Conservation (phyloP, 192 early-diverging fungal species). For the Coemansia interrupta region DNA sequence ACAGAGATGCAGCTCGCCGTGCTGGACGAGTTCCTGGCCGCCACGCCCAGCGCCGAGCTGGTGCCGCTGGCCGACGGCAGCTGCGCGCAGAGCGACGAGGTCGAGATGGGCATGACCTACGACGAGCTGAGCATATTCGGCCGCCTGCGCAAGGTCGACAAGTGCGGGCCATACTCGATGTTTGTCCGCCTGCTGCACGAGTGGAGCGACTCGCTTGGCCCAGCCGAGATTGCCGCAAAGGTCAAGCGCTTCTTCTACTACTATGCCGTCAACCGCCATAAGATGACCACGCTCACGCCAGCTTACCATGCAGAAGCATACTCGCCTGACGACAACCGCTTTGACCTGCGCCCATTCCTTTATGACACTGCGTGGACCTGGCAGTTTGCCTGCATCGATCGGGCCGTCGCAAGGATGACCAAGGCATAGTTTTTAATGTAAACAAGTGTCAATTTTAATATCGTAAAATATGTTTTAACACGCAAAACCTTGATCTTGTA, state of each 20-base stretch:
- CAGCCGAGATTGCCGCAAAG: constrained; percentile 74
- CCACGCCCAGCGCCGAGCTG: constrained; percentile 91
- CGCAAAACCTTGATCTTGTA: background rate
- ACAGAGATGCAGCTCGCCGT: constrained; percentile 65
- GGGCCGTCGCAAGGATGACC: constrained; percentile 38
- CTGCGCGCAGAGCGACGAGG: constrained; percentile 88
- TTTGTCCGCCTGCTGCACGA: constrained; percentile 80
- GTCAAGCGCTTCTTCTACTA: constrained; percentile 96
- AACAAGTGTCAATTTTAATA: no score
- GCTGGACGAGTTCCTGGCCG: constrained; percentile 73
- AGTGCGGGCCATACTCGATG: constrained; percentile 93
- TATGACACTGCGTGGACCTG: constrained; percentile 89
- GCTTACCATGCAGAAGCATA: constrained; percentile 93
- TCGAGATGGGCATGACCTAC: constrained; percentile 99
- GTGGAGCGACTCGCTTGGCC: constrained; percentile 56
- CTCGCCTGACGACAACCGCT: constrained; percentile 96
- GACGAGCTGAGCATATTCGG: constrained; percentile 90
- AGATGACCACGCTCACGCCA: constrained; percentile 95
- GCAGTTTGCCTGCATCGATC: constrained; percentile 90
- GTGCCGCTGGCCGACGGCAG: constrained; percentile 75
- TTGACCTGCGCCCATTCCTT: constrained; percentile 92
- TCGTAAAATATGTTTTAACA: no score
- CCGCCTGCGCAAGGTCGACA: constrained; percentile 77
- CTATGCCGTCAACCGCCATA: constrained; percentile 97
- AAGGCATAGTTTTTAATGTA: background rate